Conservation (phyloP, 2,329 filamentous ascomycete species). For the Sarocladium brachiariae region DNA sequence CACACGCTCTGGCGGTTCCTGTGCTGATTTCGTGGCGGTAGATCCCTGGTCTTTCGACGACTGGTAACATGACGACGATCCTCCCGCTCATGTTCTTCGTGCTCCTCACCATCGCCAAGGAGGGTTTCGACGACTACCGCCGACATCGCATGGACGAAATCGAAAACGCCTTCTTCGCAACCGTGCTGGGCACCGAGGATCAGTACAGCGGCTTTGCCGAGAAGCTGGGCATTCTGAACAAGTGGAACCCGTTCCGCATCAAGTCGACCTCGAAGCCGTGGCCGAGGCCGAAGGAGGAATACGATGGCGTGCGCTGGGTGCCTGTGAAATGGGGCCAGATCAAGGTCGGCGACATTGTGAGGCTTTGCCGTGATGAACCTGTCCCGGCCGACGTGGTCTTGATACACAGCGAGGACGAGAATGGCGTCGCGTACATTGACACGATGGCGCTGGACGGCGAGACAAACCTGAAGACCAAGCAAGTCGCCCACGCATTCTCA, state of each 20-base stretch:
- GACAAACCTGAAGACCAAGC: constrained; percentile 74
- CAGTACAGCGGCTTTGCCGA: constrained; percentile 22
- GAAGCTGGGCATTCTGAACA: constrained; percentile 18
- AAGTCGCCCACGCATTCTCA: constrained; percentile 55
- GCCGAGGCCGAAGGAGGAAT: constrained; percentile 49
- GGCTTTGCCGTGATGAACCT: constrained; percentile 60
- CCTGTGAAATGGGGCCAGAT: constrained; percentile 37
- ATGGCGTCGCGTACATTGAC: constrained; percentile 74
- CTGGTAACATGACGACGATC: constrained; percentile 68
- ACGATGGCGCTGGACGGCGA: constrained; percentile 82
- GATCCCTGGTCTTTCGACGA: constrained; percentile 67
- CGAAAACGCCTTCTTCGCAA: constrained; percentile 58
- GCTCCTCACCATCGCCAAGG: constrained; percentile 72
- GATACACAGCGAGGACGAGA: constrained; percentile 68
- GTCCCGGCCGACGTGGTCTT: constrained; percentile 79
- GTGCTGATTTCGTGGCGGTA: constrained; percentile 16
- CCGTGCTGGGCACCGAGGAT: constrained; percentile 35
- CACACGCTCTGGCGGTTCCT: constrained; percentile 24
- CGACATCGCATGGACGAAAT: constrained; percentile 74
- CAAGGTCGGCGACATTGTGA: constrained; percentile 42
- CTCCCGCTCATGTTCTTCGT: constrained; percentile 71
- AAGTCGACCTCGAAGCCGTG: constrained; percentile 22
- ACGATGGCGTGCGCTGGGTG: constrained; percentile 49
- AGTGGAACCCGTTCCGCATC: constrained; percentile 27
- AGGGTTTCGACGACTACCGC: constrained; percentile 80